Evolutionary conservation across 2,329 filamentous ascomycete genomes (phyloP), one percentile per base, ranked within the genome.

Genomic region (Diplocarpon rosae): DNA sequence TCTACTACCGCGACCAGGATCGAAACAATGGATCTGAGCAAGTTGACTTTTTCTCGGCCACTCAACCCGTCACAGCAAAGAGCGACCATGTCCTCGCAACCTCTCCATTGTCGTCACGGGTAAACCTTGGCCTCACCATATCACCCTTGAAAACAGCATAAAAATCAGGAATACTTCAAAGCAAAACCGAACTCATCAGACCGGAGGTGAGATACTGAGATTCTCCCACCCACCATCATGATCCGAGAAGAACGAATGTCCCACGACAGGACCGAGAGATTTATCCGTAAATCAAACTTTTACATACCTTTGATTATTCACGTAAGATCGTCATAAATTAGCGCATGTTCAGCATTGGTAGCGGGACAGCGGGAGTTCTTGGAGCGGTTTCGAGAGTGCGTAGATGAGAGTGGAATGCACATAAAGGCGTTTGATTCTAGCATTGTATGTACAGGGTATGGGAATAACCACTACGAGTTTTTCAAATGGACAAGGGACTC

Each of bases 51-150:
- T 59, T 60, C 47, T 56, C 56, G 1, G 40, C 35, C 13, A 56
- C 46, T 30, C 58, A 61, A 34, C 59, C 56, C 1, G 45, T 59
- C 12, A 59, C 59, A 14, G 35, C 52, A 7, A 43, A 42, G 12
- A 52, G 55, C 4, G 59, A 60, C 41, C 53, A 51, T 11, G 45
- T 61, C 28, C 51, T 61, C 8, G 58, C 58, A 10, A 60, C 58
- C 2, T 53, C 52, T 16, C 57, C 57, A 4, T 36, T 47, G 12
- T 47, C 51, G 0, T 31, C 36, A 3, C 43, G 46, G 38, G 27
- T 46, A 4, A 50, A 48, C 37, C 42, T 49, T 5, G 35, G 43
- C 1, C 34, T 50, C 15, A 20, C 15, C 0, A 42, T 46, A 37
- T 47, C 39, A 1, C 43, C 51, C 13, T 15, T 46, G 6, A 31